Evolutionary conservation across 1,284 basidiomycete species (phyloP), one percentile per base, ranked within the genome.

Genomic region (Salmacisia buchloeana): DNA sequence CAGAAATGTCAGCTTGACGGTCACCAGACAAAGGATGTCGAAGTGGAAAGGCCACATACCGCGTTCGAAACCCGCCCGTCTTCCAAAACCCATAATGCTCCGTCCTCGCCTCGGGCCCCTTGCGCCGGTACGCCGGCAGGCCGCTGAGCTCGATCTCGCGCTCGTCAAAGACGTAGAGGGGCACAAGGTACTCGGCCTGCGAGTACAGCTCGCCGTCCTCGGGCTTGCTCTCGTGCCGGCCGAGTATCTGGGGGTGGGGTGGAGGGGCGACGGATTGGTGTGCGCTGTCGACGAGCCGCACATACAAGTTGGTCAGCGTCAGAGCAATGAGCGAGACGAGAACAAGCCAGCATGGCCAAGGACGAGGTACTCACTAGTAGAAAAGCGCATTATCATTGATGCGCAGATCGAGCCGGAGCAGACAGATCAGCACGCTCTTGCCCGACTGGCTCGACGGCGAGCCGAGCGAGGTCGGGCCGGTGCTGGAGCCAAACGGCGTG

Each of bases 101-200:
- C 21, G 77, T 80, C 21, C 74, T 68, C 0, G 80, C 81, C 64
- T 80, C 76, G 7, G 75, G 75, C 10, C 80, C 73, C 63, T 79
- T 62, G 10, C 75, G 63, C 35, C 80, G 62, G 61, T 80, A 82
- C 1, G 77, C 80, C 1, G 83, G 79, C n/a, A 85, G 69, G 2
- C 80, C 81, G 9, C 81, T 81, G 21, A 84, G 77, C 65, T 85
- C 84, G 61, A 85, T 73, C 66, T 83, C 81, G 6, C 82, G 78
- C 60, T 84, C 83, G 67, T 85, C 83, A 60, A 85, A 83, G 62
- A 85, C 83, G 72, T 82, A 85, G 54, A 85, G 70, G 1, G 85
- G 85, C 2, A 86, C 74, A 61, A 85, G 80, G 62, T 84, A 81
- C 9, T 82, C 83, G 36, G 76, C 66, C 23, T 68, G 63, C 2